phyloP scores from a whole-genome alignment of 257 asterid species.

The Capsicum chinense region DNA sequence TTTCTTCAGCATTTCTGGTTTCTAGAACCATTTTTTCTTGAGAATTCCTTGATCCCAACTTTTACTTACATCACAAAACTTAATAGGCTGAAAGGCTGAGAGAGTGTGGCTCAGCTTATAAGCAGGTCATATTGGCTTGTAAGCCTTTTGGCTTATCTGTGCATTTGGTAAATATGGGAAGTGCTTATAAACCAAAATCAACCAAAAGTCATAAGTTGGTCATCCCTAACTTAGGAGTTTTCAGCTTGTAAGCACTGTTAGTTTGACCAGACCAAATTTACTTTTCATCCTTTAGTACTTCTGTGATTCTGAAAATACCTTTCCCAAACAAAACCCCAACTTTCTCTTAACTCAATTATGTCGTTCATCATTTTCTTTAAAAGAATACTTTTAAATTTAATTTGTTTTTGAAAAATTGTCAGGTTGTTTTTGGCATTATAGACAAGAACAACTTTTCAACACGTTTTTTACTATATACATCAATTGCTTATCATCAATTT shows the following conservation, averaged over 20 bases:
- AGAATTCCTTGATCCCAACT: slow-evolving; percentile 2
- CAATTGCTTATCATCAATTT: background rate
- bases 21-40: background rate
- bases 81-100: background rate
- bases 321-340: background rate
- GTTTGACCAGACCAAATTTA: background rate
- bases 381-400: background rate
- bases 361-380: background rate
- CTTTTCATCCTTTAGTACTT: background rate
- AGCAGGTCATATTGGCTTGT: background rate
- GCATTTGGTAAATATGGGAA: background rate
- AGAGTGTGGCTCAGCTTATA: background rate
- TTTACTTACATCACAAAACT: background rate
- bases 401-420: background rate
- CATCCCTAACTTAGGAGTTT: background rate
- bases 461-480: background rate
- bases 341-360: background rate
- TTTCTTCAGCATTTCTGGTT: background rate
- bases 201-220: background rate
- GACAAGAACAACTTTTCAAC: background rate
- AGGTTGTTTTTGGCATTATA: background rate
- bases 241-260: background rate
- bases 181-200: background rate
- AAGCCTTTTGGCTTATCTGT: background rate
- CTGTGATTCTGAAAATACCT: background rate